Conservation (phyloP, 768 basidiomycete genomes). For the Lentinula edodes region DNA sequence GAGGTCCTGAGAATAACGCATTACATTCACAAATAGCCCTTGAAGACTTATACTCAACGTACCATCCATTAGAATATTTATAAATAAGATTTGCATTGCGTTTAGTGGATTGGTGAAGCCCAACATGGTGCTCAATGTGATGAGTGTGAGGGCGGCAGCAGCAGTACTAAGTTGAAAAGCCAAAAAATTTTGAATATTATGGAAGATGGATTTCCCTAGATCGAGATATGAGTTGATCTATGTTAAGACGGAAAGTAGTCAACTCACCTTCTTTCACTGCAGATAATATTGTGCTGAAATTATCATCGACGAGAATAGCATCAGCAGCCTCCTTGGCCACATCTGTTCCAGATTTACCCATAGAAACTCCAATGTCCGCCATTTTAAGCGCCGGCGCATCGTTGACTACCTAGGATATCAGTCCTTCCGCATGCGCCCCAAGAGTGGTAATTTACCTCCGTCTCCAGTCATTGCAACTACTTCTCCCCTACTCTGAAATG, state of each 20-base stretch:
- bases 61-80: conserved; percentile 99
- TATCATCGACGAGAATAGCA: conserved; percentile 95
- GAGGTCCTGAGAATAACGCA: conserved; percentile 56
- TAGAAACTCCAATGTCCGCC: conserved; percentile 96
- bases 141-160: conserved; percentile 92
- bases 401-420: conserved; percentile 54
- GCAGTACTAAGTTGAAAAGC: conserved; percentile 97
- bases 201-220: conserved; percentile 92
- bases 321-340: conserved; percentile 98
- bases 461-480: conserved; percentile 98
- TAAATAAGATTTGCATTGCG: conserved; percentile 98
- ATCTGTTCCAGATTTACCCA: conserved; percentile 98
- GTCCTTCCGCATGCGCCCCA: conserved; percentile 4
- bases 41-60: conserved; percentile 15
- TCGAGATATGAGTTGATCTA: conserved; percentile 10
- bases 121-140: conserved; percentile 90
- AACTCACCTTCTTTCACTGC: conserved; percentile 85
- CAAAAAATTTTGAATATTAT: conserved; percentile 98
- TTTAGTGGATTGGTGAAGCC: conserved; percentile 90
- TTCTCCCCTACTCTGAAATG: conserved; percentile 83
- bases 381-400: conserved; percentile 96
- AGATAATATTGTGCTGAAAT: conserved; percentile 90
- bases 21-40: conserved; percentile 5
- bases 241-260: neutral
- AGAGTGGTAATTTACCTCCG: conserved; percentile 54